These are phyloP conservation scores for Hexamita inflata DNA, from an alignment of 208 protist species.

Conservation along the genomic window DNA sequence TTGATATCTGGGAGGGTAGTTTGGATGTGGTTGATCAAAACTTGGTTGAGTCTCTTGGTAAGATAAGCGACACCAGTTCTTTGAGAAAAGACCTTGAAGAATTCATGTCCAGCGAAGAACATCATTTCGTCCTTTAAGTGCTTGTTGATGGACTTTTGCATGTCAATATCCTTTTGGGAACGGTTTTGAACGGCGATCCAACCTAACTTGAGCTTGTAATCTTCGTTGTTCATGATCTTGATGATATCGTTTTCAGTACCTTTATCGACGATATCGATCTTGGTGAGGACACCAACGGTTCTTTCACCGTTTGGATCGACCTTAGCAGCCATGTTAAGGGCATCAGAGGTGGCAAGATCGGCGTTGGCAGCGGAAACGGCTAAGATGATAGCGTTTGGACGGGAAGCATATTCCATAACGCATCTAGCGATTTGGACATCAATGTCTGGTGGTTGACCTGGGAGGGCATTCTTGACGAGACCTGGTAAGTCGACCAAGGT, in stretches of 20 bases:
- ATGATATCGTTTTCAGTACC: conserved; percentile 50
- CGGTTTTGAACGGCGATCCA: conserved; percentile 39
- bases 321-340: conserved; percentile 77
- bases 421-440: conserved; percentile 82
- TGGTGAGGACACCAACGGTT: conserved; percentile 94
- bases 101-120: conserved; percentile 26
- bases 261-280: conserved; percentile 90
- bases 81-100: not conserved
- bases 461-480: conserved; percentile 89
- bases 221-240: conserved; percentile 10
- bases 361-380: conserved; percentile 80
- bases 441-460: conserved; percentile 90
- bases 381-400: conserved; percentile 65
- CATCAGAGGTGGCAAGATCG: conserved; percentile 94
- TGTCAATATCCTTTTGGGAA: conserved; percentile 40
- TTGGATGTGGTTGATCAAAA: conserved; percentile 39
- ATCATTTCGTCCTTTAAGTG: conserved; percentile 27
- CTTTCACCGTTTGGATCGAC: conserved; percentile 84
- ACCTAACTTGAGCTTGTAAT: conserved; percentile 28
- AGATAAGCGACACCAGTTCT: conserved; percentile 31
- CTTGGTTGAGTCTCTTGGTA: conserved; percentile 31
- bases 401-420: conserved; percentile 78
- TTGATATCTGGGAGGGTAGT: conserved; percentile 29
- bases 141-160: conserved; percentile 3
- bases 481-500: conserved; percentile 97